Evolutionary conservation across 495 filamentous ascomycete species (phyloP).

Genomic region (Penicillium turbatum): DNA sequence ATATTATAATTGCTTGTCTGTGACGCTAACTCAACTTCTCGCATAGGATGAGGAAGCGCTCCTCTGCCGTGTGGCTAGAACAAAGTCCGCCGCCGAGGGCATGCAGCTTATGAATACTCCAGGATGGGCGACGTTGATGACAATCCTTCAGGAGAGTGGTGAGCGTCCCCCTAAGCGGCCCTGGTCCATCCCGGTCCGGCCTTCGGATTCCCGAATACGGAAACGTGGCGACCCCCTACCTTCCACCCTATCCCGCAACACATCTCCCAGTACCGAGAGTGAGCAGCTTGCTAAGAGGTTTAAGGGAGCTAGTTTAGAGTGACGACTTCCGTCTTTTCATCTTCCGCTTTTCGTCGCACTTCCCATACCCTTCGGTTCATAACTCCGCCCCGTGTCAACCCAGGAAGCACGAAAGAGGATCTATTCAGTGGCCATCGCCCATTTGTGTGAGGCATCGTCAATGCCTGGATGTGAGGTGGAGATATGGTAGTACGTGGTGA

Average conservation of each 20-base stretch:
- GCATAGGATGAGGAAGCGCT: conserved; percentile 82
- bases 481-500: background rate
- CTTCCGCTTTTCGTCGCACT: conserved; percentile 7
- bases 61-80: conserved; percentile 75
- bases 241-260: conserved; percentile 32
- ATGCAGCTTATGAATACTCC: conserved; percentile 75
- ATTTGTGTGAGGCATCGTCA: background rate
- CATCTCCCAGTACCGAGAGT: conserved; percentile 46
- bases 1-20: conserved; percentile 18
- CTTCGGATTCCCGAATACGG: conserved; percentile 30
- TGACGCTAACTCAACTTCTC: conserved; percentile 7
- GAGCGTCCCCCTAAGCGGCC: conserved; percentile 87
- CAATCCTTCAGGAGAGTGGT: conserved; percentile 93
- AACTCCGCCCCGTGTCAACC: background rate
- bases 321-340: conserved; percentile 22
- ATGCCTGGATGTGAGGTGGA: background rate
- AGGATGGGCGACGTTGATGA: conserved; percentile 89
- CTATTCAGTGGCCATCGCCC: background rate
- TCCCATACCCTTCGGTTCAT: background rate
- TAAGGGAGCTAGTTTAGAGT: conserved; percentile 93
- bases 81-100: conserved; percentile 70
- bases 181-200: conserved; percentile 44
- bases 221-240: conserved; percentile 26
- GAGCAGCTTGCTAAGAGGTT: conserved; percentile 97
- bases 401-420: background rate